These are phyloP conservation scores for Torulaspora pretoriensis DNA, from an alignment of 1,139 yeast genomes.

Conservation along the genomic window DNA sequence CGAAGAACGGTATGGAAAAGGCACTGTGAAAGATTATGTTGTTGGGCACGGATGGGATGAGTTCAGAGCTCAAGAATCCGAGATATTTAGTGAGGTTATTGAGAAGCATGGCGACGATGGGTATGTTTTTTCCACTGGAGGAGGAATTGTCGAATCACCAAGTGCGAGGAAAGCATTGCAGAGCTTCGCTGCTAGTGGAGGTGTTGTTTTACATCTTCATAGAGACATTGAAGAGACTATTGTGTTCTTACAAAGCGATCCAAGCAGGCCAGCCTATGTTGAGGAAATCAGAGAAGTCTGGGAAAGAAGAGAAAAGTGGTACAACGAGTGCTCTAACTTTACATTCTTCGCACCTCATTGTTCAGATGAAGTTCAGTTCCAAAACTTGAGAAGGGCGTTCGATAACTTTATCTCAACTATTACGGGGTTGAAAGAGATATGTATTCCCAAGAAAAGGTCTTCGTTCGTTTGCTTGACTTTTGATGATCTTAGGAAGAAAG, in stretches of 20 bases:
- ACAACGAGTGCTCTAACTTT: conserved; percentile 73
- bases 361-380: conserved; percentile 50
- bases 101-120: conserved; percentile 46
- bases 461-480: conserved; percentile 70
- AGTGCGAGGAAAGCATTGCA: conserved; percentile 62
- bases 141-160: conserved; percentile 84
- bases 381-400: conserved; percentile 56
- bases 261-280: conserved; percentile 80
- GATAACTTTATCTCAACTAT: conserved; percentile 55
- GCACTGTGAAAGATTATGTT: conserved; percentile 63
- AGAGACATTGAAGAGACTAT: conserved; percentile 82
- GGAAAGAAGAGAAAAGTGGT: conserved; percentile 76
- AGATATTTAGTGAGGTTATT: conserved; percentile 52
- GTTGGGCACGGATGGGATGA: conserved; percentile 77
- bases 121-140: conserved; percentile 87
- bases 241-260: conserved; percentile 65
- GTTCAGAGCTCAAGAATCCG: conserved; percentile 69
- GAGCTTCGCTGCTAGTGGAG: conserved; percentile 46
- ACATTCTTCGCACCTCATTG: conserved; percentile 78
- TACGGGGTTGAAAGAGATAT: conserved; percentile 50
- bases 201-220: conserved; percentile 83
- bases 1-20: conserved; percentile 48
- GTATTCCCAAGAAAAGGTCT: conserved; percentile 54
- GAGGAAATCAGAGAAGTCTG: conserved; percentile 81
- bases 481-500: conserved; percentile 49